phyloP scores from a whole-genome alignment of 164 flowering plant species.

The Sextonia rubra region DNA sequence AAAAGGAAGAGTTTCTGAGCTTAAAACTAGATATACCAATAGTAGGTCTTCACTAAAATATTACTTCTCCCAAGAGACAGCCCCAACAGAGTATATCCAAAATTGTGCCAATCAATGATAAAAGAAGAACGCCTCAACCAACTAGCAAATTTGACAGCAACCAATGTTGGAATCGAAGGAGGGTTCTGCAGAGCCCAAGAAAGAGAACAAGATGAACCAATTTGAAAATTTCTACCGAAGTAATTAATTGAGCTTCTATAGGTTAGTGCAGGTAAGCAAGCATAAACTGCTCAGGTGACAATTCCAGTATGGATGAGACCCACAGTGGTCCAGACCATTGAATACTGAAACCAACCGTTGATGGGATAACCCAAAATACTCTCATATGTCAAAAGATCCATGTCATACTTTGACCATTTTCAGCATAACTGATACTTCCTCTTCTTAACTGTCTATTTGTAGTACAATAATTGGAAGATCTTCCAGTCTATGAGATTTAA shows the following conservation, averaged over 20 bases:
- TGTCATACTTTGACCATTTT: too few species aligned
- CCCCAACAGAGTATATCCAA: conserved; percentile 82
- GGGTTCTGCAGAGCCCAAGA: conserved; percentile 60
- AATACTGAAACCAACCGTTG: too few species aligned
- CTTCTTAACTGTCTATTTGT: too few species aligned
- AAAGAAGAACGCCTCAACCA: conserved; percentile 57
- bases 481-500: too few species aligned
- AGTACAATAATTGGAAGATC: too few species aligned
- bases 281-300: too few species aligned
- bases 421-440: too few species aligned
- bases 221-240: background rate
- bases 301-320: too few species aligned
- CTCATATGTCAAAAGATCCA: too few species aligned
- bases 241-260: background rate
- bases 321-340: too few species aligned
- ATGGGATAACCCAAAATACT: too few species aligned
- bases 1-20: conserved; percentile 1
- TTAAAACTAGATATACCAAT: conserved; percentile 43
- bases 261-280: too few species aligned
- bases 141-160: conserved; percentile 90
- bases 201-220: conserved; percentile 4
- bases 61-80: conserved; percentile 82
- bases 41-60: conserved; percentile 64
- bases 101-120: conserved; percentile 93
- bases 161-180: conserved; percentile 92